phyloP scores from a whole-genome alignment of 345 rosid genomes.

The Eucalyptus cloeziana region DNA sequence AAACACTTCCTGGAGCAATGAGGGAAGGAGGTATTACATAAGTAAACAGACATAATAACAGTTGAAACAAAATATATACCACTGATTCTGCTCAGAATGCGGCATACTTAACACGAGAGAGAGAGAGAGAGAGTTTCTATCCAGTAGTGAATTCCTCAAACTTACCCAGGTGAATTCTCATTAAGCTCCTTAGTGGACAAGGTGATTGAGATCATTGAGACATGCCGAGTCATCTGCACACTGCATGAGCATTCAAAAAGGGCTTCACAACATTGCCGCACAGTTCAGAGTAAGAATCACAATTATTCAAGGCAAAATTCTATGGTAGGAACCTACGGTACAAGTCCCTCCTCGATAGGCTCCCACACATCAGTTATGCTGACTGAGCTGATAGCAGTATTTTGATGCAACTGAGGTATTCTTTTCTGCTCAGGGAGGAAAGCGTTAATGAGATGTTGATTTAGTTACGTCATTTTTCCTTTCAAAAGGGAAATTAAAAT shows the following conservation, averaged over 20 bases:
- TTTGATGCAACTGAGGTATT: slow-evolving; percentile 76
- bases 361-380: slow-evolving; percentile 96
- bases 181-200: slow-evolving; percentile 66
- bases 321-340: slow-evolving; percentile 38
- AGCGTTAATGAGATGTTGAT: not conserved
- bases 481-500: not conserved
- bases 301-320: not conserved
- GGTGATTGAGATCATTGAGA: slow-evolving; percentile 88
- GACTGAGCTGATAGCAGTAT: slow-evolving; percentile 72
- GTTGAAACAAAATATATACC: not conserved
- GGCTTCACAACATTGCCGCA: not conserved
- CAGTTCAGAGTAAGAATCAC: not conserved
- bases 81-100: not conserved
- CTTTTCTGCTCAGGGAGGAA: slow-evolving; percentile 37
- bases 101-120: not conserved
- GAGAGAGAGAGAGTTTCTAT: not conserved
- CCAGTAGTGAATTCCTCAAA: not conserved
- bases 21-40: not conserved
- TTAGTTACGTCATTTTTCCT: not conserved
- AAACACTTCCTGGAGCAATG: not conserved
- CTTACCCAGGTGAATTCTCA: slow-evolving; percentile 74
- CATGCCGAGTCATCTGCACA: slow-evolving; percentile 90
- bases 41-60: not conserved
- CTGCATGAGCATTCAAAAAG: slow-evolving; percentile 34
- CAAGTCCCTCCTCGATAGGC: slow-evolving; percentile 93